phyloP scores from a whole-genome alignment of 1,139 yeast species.

The Nakaseomyces sp. region DNA sequence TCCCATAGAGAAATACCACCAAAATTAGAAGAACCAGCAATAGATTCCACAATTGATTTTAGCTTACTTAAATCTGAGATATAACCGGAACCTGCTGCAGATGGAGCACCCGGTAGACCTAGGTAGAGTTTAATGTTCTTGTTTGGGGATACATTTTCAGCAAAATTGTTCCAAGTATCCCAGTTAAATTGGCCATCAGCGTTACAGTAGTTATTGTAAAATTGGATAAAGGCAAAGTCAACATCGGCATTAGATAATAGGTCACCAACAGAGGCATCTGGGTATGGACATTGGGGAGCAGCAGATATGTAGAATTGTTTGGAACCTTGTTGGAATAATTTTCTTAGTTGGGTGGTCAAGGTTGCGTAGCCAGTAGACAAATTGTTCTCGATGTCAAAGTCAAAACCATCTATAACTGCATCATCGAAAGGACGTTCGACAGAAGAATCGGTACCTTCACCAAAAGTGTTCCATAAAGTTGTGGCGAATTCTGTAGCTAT shows the following conservation, averaged over 20 bases:
- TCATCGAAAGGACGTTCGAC: conserved; percentile 66
- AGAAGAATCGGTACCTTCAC: conserved; percentile 51
- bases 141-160: conserved; percentile 57
- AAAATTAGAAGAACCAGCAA: conserved; percentile 41
- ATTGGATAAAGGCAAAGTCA: conserved; percentile 86
- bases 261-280: conserved; percentile 77
- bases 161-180: conserved; percentile 74
- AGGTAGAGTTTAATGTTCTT: conserved; percentile 52
- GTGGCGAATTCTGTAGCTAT: conserved; percentile 64
- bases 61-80: conserved; percentile 39
- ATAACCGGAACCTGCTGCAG: conserved; percentile 68
- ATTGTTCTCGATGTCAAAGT: conserved; percentile 59
- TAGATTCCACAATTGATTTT: conserved; percentile 32
- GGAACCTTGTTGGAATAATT: conserved; percentile 46
- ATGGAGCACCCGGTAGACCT: conserved; percentile 64
- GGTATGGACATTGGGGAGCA: conserved; percentile 93
- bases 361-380: conserved; percentile 50
- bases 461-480: conserved; percentile 77
- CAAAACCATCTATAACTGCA: conserved; percentile 63
- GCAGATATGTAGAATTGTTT: conserved; percentile 74
- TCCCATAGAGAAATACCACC: conserved; percentile 93
- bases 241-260: conserved; percentile 51
- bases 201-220: conserved; percentile 83
- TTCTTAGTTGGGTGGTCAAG: conserved; percentile 52
- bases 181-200: conserved; percentile 61